Base-by-base conservation (phyloP, 306 rosid species). In the Rosa persica region DNA sequence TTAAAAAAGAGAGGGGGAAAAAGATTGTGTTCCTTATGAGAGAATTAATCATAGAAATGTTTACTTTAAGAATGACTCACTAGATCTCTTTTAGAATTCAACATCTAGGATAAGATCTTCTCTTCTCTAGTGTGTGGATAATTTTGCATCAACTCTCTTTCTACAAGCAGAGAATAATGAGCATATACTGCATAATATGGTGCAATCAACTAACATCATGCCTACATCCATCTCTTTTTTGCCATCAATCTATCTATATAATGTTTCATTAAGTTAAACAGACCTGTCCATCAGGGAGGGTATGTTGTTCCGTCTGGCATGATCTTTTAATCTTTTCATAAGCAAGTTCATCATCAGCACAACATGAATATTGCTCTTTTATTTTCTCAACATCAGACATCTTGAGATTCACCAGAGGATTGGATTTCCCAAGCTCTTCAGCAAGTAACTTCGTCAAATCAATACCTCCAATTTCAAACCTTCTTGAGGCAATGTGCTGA, bases 251-350 rank as follows among this genome's bases (percentile, higher is more conserved):
- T 60, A 58, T 74, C 57, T 36, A 17, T 0, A 61, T 27, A 25
- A 62, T 25, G 19, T 25, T 39, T 17, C 71, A 27, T 40, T 5
- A 11, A 44, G 5, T 75, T 62, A 62, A 44, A 67, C 74, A 81
- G 44, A 91, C 98, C 97, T 95, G 98, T 86, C 98, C 98, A 83
- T 95, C 98, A 60, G 98, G 98, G 81, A 95, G 98, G 75, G 89
- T 89, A 71, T 92, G 98, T 65, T 86, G 85, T 88, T 95, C 98
- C 65, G 83, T 71, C 74, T 86, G 91, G 77, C 93, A 91, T 55
- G 91, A 86, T 70, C 20, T 71, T 75, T 79, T 78, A 47, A 82
- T 88, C 85, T 95, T 91, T 43, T 70, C 88, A 83, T 95, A 95
- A 76, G 97, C 98, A 74, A 91, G 84, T 71, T 91, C 98, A 71